A percentile compares a stretch with the other conserved stretches of the same genome.
These are phyloP conservation scores for Hortaea sp. DNA, from an alignment of 2,329 filamentous ascomycete species.

Conservation along the genomic window DNA sequence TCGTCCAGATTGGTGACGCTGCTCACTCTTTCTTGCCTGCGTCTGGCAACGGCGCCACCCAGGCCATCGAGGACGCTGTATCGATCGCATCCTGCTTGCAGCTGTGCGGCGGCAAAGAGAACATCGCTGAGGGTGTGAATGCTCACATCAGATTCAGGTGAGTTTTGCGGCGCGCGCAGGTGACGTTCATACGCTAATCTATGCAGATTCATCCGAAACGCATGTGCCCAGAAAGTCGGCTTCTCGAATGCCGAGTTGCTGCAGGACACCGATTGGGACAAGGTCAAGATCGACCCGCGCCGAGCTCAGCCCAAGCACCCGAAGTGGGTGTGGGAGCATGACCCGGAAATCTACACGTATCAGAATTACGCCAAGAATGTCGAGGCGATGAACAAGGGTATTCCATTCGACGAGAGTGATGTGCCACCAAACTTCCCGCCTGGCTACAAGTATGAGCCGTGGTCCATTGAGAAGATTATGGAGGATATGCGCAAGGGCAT, in stretches of 20 bases:
- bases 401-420: slow-evolving; percentile 33
- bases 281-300: slow-evolving; percentile 36
- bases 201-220: slow-evolving; percentile 35
- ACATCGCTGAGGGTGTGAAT: slow-evolving; percentile 22
- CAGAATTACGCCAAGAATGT: slow-evolving; percentile 34
- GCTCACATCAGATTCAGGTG: slow-evolving; percentile 16
- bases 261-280: slow-evolving; percentile 40
- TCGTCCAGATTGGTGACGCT: slow-evolving; percentile 44
- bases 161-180: not conserved
- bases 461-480: slow-evolving; percentile 35
- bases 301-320: slow-evolving; percentile 35
- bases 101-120: slow-evolving; percentile 30
- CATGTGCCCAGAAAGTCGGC: slow-evolving; percentile 40
- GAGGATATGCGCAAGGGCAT: slow-evolving; percentile 26
- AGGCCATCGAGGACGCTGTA: slow-evolving; percentile 44
- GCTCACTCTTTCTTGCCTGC: slow-evolving; percentile 46
- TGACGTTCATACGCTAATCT: not conserved
- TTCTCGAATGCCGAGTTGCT: slow-evolving; percentile 39
- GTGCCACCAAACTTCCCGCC: slow-evolving; percentile 36
- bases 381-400: slow-evolving; percentile 31
- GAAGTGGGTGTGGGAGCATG: slow-evolving; percentile 37
- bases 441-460: slow-evolving; percentile 24
- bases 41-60: slow-evolving; percentile 44
- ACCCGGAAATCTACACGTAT: slow-evolving; percentile 36
- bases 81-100: slow-evolving; percentile 38